Base-by-base conservation (phyloP, 108 stramenopile species). In the Cylindrotheca closterium region DNA sequence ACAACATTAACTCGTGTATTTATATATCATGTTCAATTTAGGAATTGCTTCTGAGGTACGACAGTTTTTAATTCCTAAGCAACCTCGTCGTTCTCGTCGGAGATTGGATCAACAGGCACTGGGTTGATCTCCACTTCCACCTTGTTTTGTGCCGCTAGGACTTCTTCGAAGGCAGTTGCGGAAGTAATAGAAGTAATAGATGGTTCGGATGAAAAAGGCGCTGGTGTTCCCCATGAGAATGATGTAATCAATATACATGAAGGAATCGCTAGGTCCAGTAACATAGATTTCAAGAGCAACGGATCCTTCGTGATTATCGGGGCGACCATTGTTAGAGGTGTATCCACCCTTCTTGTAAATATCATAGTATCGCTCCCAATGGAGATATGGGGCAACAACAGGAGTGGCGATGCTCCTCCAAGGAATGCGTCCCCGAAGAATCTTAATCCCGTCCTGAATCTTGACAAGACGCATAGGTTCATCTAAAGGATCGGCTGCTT, bases 351-450 rank as follows among this genome's bases (percentile, higher is more conserved):
- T 60, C 7, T 49, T 29, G 31, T 65, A 65, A 19, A 33, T 32
- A 2, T 32, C 37, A 30, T 63, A 71, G 15, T 21, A 60, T 21
- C 70, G 51, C 22, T 19, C 21, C 70, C 70, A 71, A 24, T 71
- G 70, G 15, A 71, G 25, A 34, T 63, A 37, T 5, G 70, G 70
- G 15, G 61, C 61, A 55, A 71, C 63, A 30, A 58, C 60, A 12
- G 70, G 70, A 15, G 70, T 71, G 10, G 54, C 22, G 1, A n/a
- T 31, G 42, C 7, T 3, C 18, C 70, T 42, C 70, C 70, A 71
- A 30, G 70, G 70, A 63, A 71, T 62, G 2, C 60, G 28, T 1
- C 18, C 60, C 4, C 8, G 31, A 19, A 62, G 1, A 21, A 63
- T 34, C 26, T 47, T 47, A 5, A 31, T 30, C 1, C 48, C 48